These are phyloP conservation scores for Dichotomopilus funicola DNA, from an alignment of 2,329 filamentous ascomycete genomes.

Conservation along the genomic window DNA sequence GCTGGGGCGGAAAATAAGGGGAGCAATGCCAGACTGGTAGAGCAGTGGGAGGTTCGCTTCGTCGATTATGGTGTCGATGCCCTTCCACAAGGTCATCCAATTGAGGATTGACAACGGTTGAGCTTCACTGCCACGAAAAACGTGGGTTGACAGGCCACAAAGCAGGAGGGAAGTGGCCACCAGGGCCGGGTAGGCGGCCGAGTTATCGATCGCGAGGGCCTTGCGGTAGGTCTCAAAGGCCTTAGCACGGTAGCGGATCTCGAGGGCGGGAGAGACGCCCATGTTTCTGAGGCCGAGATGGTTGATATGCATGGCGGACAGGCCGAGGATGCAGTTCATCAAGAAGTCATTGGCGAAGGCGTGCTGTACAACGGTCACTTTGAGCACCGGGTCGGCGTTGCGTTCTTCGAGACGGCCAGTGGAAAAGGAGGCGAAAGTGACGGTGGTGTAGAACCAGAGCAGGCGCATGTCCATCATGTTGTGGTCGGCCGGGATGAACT, in stretches of 20 bases:
- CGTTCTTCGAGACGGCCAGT: constrained; percentile 31
- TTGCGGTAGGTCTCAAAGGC: constrained; percentile 46
- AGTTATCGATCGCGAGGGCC: constrained; percentile 43
- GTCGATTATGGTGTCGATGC: constrained; percentile 44
- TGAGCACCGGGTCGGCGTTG: constrained; percentile 38
- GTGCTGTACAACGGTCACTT: constrained; percentile 40
- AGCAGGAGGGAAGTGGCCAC: constrained; percentile 46
- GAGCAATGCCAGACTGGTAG: constrained; percentile 38
- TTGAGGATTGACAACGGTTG: constrained; percentile 46
- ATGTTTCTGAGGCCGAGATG: constrained; percentile 23
- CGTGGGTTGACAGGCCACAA: constrained; percentile 43
- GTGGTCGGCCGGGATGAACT: constrained; percentile 30
- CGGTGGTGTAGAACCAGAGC: constrained; percentile 48
- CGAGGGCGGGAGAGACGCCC: constrained; percentile 33
- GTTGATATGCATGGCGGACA: constrained; percentile 45
- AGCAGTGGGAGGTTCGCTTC: constrained; percentile 30
- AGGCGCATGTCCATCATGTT: constrained; percentile 45
- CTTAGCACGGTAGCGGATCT: constrained; percentile 40
- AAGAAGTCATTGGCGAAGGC: constrained; percentile 49
- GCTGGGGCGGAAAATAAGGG: constrained; percentile 43
- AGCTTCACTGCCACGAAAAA: constrained; percentile 42
- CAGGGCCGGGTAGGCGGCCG: constrained; percentile 43
- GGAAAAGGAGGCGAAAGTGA: constrained; percentile 42
- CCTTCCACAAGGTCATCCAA: constrained; percentile 51
- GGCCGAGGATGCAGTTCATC: constrained; percentile 48